Base-by-base conservation (phyloP, 768 basidiomycete genomes). In the Rhizopogon vinicolor region DNA sequence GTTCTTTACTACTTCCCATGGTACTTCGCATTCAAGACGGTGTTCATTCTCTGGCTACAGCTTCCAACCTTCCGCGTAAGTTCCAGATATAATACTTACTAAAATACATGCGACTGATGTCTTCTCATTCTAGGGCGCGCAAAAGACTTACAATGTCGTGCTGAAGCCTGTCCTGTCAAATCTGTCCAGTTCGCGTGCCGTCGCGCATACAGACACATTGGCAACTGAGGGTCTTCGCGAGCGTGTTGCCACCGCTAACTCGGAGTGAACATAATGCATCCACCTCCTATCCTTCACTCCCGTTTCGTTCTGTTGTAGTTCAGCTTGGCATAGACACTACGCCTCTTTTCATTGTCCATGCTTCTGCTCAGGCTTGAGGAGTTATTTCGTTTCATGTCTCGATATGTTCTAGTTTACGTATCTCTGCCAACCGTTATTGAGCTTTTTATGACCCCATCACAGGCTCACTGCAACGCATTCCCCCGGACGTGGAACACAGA, bases 1-100 rank as follows among this genome's bases (percentile, higher is more conserved):
- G 82, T 97, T 57, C 85, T 98, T 61, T 93, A 95, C 78, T 98
- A 94, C 67, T 66, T 94, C 63, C 91, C 94, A 43, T 93, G 93
- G 89, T 98, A 96, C 72, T 97, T 87, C 68, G 86, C 89, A 44
- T 82, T 93, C 81, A 98, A 97, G 87, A 91, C 88, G 50, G 55
- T 85, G 55, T 92, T 93, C 78, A 86, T 94, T 69, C 71, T 96
- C 64, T 98, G 91, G 91, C 84, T 96, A 67, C 91, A 93, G 77
- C 84, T 93, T 54, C 87, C 90, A 41, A 83, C 79, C 40, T 85
- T 89, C 78, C 87, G 86, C 68, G 91, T 92, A 75, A 69, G 90
- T 84, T 41, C 44, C 35, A 12, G 29, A 2, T 43, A 28, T 43
- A 41, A 55, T 44, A 22, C 13, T 29, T 49, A 22, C 1, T 14